phyloP scores from a whole-genome alignment of 495 filamentous ascomycete genomes.

The Neurospora sp. region DNA sequence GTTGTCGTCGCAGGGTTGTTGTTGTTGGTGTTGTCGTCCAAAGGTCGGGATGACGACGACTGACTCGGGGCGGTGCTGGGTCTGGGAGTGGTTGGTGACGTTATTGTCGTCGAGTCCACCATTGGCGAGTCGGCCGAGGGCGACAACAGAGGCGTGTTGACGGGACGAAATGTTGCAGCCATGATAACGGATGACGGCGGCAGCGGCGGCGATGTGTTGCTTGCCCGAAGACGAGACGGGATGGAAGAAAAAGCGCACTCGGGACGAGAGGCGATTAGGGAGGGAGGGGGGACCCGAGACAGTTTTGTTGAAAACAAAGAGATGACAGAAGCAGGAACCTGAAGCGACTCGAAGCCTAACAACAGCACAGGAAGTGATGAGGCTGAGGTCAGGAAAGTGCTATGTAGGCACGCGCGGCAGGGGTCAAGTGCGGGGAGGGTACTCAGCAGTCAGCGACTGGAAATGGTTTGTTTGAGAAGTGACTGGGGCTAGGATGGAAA shows the following conservation, averaged over 20 bases:
- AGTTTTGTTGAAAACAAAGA: not conserved
- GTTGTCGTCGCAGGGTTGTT: constrained; percentile 33
- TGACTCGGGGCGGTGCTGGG: constrained; percentile 34
- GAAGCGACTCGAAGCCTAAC: not conserved
- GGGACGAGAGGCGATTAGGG: constrained; percentile 6
- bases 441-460: not conserved
- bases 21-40: constrained; percentile 22
- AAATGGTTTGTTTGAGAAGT: constrained; percentile 18
- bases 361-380: constrained; percentile 11
- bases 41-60: constrained; percentile 25
- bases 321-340: not conserved
- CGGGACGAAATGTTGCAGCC: constrained; percentile 57
- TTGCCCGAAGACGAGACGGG: not conserved
- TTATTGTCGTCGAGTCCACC: constrained; percentile 43
- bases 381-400: constrained; percentile 23
- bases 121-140: constrained; percentile 31
- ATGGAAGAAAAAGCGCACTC: constrained; percentile 12
- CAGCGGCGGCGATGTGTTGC: not conserved
- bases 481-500: constrained; percentile 8
- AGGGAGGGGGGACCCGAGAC: not conserved
- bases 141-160: constrained; percentile 60
- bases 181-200: constrained; percentile 18
- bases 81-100: constrained; percentile 55
- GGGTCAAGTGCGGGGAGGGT: constrained; percentile 24
- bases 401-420: constrained; percentile 12